Conservation (phyloP, 768 basidiomycete species). For the Terana coerulea region DNA sequence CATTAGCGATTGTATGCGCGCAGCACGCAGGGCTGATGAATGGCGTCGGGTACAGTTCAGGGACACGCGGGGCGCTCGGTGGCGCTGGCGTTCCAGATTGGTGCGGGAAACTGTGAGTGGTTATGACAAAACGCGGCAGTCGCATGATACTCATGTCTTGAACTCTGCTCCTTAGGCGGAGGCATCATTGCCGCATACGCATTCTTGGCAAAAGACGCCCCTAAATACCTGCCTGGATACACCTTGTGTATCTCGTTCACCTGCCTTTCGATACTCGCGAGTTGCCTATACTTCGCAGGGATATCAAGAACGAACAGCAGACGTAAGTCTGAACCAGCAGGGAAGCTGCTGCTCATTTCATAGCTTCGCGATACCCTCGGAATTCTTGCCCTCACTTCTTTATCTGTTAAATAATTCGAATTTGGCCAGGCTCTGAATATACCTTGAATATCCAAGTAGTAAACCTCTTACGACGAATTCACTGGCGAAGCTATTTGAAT, state of each 20-base stretch:
- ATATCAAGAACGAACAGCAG: constrained; percentile 16
- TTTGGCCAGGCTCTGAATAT: neutral
- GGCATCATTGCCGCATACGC: constrained; percentile 22
- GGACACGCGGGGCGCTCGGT: neutral
- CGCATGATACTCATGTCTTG: neutral
- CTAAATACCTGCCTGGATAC: constrained; percentile 21
- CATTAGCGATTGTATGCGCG: neutral
- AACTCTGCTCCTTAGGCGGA: constrained; percentile 16
- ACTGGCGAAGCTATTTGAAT: too few species aligned
- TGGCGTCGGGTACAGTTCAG: neutral
- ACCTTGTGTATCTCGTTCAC: constrained; percentile 20
- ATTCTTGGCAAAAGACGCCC: constrained; percentile 24
- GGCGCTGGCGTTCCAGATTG: neutral
- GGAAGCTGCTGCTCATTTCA: neutral
- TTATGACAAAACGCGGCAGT: neutral
- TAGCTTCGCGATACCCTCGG: too few species aligned
- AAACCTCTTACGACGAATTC: too few species aligned
- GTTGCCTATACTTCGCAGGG: constrained; percentile 13
- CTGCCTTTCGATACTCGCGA: constrained; percentile 15
- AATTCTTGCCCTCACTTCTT: too few species aligned
- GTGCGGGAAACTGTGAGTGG: neutral
- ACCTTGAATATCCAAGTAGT: too few species aligned
- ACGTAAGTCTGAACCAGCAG: constrained; percentile 7
- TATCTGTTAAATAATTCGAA: neutral
- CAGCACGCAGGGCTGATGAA: neutral